Conservation (phyloP, 306 rosid species). For the Chamaecrista fasciculata region DNA sequence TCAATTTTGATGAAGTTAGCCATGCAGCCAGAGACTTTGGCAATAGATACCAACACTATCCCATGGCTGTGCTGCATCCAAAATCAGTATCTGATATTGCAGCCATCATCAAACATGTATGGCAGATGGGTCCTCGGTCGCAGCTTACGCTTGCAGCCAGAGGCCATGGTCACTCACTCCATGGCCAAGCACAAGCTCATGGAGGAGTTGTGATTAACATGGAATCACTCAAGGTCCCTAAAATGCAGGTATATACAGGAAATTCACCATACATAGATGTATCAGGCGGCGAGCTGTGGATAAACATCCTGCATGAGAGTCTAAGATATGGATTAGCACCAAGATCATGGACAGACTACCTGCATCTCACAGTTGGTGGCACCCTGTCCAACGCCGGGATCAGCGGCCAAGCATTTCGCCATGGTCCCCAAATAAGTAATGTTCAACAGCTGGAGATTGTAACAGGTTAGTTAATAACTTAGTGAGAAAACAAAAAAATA, state of each 20-base stretch:
- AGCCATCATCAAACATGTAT: constrained; percentile 58
- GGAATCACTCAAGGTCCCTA: constrained; percentile 37
- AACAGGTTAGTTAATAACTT: constrained; percentile 50
- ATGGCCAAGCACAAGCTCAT: constrained; percentile 66
- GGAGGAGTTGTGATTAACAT: constrained; percentile 79
- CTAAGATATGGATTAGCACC: constrained; percentile 56
- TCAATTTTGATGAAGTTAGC: constrained; percentile 52
- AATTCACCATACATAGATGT: constrained; percentile 62
- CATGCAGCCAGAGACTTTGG: constrained; percentile 87
- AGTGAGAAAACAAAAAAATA: not conserved
- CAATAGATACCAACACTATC: constrained; percentile 65
- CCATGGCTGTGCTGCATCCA: constrained; percentile 77
- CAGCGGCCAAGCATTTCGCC: constrained; percentile 75
- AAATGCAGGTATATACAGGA: constrained; percentile 27
- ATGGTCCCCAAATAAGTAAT: constrained; percentile 82
- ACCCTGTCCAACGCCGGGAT: constrained; percentile 91
- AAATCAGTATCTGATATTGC: constrained; percentile 78
- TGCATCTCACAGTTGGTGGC: constrained; percentile 73
- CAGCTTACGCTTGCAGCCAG: constrained; percentile 59
- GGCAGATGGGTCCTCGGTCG: constrained; percentile 70
- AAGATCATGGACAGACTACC: constrained; percentile 77
- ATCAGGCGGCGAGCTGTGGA: constrained; percentile 79
- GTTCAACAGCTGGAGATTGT: constrained; percentile 71
- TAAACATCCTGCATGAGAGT: constrained; percentile 58
- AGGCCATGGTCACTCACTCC: constrained; percentile 78